Percentiles rank a stretch among this genome's conserved stretches.
These are phyloP conservation scores for Malus hybrid DNA, from an alignment of 331 rosid genomes.

Conservation along the genomic window DNA sequence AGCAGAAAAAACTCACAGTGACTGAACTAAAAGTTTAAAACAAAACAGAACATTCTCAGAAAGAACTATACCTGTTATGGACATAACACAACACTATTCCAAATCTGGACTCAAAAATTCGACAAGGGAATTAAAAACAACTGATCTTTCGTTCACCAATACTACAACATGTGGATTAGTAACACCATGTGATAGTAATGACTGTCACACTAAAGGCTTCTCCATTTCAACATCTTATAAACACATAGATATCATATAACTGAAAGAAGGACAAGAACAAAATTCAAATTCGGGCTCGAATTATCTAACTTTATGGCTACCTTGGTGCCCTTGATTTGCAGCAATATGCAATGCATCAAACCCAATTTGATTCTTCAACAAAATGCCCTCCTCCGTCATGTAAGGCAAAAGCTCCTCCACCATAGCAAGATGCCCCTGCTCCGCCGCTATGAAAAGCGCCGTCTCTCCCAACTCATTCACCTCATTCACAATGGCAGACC, in stretches of 20 bases:
- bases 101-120: too few species aligned
- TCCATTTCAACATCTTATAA: not conserved
- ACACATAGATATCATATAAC: not conserved
- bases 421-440: slow-evolving; percentile 49
- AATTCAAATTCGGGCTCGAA: not conserved
- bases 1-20: not conserved
- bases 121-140: not conserved
- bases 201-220: not conserved
- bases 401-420: slow-evolving; percentile 54
- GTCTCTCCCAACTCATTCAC: slow-evolving; percentile 88
- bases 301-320: slow-evolving; percentile 19
- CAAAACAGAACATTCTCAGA: too few species aligned
- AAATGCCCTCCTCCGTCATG: slow-evolving; percentile 37
- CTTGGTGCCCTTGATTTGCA: slow-evolving; percentile 73
- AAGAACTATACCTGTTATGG: too few species aligned
- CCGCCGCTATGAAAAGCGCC: slow-evolving; percentile 64
- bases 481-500: slow-evolving; percentile 71
- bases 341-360: slow-evolving; percentile 73
- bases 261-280: not conserved
- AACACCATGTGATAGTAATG: not conserved
- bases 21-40: not conserved
- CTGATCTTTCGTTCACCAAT: not conserved
- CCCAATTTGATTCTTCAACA: slow-evolving; percentile 55
- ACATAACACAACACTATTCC: not conserved
- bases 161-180: not conserved